Percentiles rank a stretch among this genome's conserved stretches.
Conservation (phyloP, 371 early-diverging fungal species). For the Syncephalastrum racemosum region DNA sequence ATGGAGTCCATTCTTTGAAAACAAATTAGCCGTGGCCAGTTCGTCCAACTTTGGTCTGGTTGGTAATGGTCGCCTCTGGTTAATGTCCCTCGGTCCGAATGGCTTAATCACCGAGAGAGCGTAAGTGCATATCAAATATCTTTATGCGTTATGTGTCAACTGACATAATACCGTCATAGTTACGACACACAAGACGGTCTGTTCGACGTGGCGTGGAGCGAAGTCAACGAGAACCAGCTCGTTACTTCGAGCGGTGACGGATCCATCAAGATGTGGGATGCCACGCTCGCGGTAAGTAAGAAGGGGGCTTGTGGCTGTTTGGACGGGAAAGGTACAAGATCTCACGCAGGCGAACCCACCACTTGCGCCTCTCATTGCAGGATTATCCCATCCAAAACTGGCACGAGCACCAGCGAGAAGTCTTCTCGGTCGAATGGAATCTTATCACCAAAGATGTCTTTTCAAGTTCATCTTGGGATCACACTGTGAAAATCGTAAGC, state of each 20-base stretch:
- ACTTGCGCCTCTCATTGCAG: slow-evolving; percentile 33
- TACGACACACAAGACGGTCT: slow-evolving; percentile 96
- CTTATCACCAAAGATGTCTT: slow-evolving; percentile 83
- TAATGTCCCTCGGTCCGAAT: slow-evolving; percentile 59
- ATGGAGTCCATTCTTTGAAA: slow-evolving; percentile 93
- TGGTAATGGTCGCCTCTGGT: slow-evolving; percentile 89
- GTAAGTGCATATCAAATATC: slow-evolving; percentile 43
- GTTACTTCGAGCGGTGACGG: slow-evolving; percentile 93
- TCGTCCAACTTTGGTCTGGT: slow-evolving; percentile 95
- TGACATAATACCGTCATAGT: slow-evolving; percentile 31
- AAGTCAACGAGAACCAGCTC: slow-evolving; percentile 91
- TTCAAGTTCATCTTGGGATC: slow-evolving; percentile 92
- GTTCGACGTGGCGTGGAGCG: slow-evolving; percentile 93
- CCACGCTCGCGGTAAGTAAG: slow-evolving; percentile 66
- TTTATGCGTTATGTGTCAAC: not conserved
- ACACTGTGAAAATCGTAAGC: slow-evolving; percentile 87
- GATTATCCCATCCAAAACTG: slow-evolving; percentile 88
- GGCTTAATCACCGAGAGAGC: slow-evolving; percentile 65
- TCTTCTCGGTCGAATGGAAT: slow-evolving; percentile 94
- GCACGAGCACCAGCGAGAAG: slow-evolving; percentile 93
- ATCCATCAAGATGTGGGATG: slow-evolving; percentile 91
- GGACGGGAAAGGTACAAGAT: not conserved
- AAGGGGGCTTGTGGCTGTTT: not conserved
- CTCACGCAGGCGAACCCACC: not conserved
- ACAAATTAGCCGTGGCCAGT: slow-evolving; percentile 84